phyloP scores from a whole-genome alignment of 306 rosid species.

The Lathyrus tuberosus region DNA sequence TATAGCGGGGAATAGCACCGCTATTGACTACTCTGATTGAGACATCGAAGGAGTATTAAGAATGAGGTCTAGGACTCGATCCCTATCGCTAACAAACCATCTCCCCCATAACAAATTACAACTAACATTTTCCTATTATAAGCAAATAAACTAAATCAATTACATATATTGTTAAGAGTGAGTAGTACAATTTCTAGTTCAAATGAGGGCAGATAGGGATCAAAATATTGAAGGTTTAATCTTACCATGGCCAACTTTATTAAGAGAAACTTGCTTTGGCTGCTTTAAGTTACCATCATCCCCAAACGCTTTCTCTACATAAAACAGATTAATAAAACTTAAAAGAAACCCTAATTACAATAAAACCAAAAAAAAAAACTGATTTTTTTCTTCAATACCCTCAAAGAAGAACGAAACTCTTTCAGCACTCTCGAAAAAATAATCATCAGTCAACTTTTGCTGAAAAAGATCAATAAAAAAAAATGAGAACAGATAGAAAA shows the following conservation, averaged over 20 bases:
- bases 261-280: slow-evolving; percentile 78
- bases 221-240: background rate
- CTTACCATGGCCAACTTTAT: slow-evolving; percentile 94
- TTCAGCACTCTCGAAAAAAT: slow-evolving; percentile 79
- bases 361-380: slow-evolving; percentile 16
- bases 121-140: background rate
- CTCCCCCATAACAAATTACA: background rate
- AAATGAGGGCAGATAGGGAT: background rate
- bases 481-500: background rate
- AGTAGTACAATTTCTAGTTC: background rate
- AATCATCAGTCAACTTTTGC: slow-evolving; percentile 64
- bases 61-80: background rate
- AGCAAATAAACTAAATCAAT: background rate
- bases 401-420: slow-evolving; percentile 85
- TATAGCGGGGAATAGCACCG: too few relatives aligned
- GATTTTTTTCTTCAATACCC: slow-evolving; percentile 45
- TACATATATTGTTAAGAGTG: background rate
- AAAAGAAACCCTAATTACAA: background rate
- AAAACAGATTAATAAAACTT: slow-evolving; percentile 22
- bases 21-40: too few relatives aligned
- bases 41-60: too few relatives aligned
- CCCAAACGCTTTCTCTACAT: slow-evolving; percentile 87
- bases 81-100: background rate
- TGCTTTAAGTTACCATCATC: slow-evolving; percentile 85
- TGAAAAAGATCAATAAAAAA: slow-evolving; percentile 43